A percentile compares a stretch with the other conserved stretches of the same genome.
Conservation (phyloP, 2,329 filamentous ascomycete species). For the Fusarium compactum region DNA sequence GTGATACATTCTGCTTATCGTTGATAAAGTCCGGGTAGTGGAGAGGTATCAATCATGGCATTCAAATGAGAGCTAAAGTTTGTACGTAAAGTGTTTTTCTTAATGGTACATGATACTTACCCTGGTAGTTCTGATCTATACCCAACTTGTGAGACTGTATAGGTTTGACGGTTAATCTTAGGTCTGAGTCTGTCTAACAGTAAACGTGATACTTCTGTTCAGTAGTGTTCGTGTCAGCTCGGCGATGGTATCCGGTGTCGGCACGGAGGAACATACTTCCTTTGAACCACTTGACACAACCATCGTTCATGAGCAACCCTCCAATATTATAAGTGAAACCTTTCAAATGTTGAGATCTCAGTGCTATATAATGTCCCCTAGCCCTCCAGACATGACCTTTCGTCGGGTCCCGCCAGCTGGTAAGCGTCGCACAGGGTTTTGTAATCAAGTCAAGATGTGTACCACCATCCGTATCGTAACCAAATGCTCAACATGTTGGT, state of each 20-base stretch:
- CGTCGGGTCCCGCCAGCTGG: not conserved
- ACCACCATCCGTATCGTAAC: not conserved
- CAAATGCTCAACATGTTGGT: not conserved
- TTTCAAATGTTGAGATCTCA: not conserved
- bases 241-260: too few species aligned
- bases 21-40: not conserved
- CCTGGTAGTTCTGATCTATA: too few species aligned
- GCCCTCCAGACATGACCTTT: not conserved
- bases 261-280: not conserved
- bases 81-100: not conserved
- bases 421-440: not conserved
- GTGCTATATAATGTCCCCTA: not conserved
- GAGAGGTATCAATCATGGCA: not conserved
- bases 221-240: not conserved
- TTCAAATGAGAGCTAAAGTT: not conserved
- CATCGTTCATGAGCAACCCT: not conserved
- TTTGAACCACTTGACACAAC: not conserved
- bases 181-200: not conserved
- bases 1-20: not conserved
- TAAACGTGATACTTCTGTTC: not conserved
- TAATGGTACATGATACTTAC: too few species aligned
- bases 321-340: not conserved
- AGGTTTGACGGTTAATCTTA: too few species aligned
- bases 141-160: too few species aligned
- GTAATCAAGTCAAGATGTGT: not conserved